Percentiles rank a stretch among this genome's conserved stretches.
phyloP scores from a whole-genome alignment of 208 protist genomes.

The Trypanosoma conorhini region DNA sequence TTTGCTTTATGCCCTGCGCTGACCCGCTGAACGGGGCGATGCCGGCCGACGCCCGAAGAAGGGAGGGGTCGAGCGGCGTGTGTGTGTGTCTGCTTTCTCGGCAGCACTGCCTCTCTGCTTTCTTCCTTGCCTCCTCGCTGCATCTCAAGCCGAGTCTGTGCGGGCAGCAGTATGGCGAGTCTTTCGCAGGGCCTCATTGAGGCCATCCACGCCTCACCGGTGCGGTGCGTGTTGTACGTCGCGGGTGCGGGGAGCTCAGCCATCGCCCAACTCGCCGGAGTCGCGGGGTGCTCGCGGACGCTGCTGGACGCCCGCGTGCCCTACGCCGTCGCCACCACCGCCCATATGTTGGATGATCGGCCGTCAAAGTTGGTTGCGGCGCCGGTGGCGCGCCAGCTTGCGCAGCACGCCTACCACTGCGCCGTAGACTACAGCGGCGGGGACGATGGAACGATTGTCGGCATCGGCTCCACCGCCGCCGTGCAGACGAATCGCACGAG shows the following conservation, averaged over 20 bases:
- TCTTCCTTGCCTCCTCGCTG: neutral
- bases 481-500: conserved; percentile 37
- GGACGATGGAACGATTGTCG: conserved; percentile 31
- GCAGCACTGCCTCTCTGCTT: neutral
- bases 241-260: conserved; percentile 48
- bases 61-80: no score
- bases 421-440: conserved; percentile 5
- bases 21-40: no score
- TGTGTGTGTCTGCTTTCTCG: neutral
- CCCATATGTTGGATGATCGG: conserved; percentile 40
- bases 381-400: conserved; percentile 43
- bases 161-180: neutral
- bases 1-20: no score
- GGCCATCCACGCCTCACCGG: conserved; percentile 24
- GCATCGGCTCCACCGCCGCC: conserved; percentile 63
- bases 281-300: conserved; percentile 60
- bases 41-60: no score
- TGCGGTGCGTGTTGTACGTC: conserved; percentile 42
- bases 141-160: neutral
- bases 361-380: conserved; percentile 37
- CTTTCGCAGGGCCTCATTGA: conserved; percentile 9
- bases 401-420: conserved; percentile 57
- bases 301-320: conserved; percentile 47
- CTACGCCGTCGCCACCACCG: conserved; percentile 37
- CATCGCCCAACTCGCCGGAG: conserved; percentile 40